A percentile compares a stretch with the other conserved stretches of the same genome.
phyloP scores from a whole-genome alignment of 345 rosid genomes.

The Lagerstroemia speciosa region DNA sequence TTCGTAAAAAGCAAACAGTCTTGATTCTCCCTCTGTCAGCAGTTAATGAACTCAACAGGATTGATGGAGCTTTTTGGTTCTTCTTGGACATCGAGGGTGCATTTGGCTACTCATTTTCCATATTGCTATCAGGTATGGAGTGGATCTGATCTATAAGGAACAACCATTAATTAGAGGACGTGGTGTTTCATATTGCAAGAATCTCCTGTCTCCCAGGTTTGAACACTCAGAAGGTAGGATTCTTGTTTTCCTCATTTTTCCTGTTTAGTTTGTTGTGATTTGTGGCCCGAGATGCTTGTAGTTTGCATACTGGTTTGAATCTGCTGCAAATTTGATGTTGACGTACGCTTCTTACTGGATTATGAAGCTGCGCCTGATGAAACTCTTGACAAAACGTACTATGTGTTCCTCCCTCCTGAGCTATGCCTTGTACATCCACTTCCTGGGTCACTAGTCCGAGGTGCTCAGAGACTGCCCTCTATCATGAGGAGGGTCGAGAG shows the following conservation, averaged over 20 bases:
- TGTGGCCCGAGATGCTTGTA: not conserved
- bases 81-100: conserved; percentile 41
- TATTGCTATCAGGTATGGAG: conserved; percentile 66
- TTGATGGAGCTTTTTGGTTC: conserved; percentile 40
- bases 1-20: not conserved
- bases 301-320: not conserved
- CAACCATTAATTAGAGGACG: conserved; percentile 91
- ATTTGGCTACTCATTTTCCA: conserved; percentile 33
- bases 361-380: conserved; percentile 69
- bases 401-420: conserved; percentile 93
- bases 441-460: conserved; percentile 89
- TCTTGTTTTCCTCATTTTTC: not conserved
- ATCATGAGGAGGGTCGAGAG: conserved; percentile 98
- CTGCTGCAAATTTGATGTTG: not conserved
- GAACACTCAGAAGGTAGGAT: conserved; percentile 70
- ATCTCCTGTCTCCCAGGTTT: conserved; percentile 90
- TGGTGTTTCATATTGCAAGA: conserved; percentile 98
- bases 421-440: conserved; percentile 90
- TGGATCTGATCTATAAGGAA: conserved; percentile 54
- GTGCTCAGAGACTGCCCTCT: conserved; percentile 95
- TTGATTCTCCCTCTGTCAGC: conserved; percentile 6
- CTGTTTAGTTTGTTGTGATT: not conserved
- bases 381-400: conserved; percentile 71
- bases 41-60: conserved; percentile 25
- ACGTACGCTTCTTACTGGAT: conserved; percentile 2